Evolutionary conservation across 179 eudicot species (phyloP).

Genomic region (Vitellaria paradoxa): DNA sequence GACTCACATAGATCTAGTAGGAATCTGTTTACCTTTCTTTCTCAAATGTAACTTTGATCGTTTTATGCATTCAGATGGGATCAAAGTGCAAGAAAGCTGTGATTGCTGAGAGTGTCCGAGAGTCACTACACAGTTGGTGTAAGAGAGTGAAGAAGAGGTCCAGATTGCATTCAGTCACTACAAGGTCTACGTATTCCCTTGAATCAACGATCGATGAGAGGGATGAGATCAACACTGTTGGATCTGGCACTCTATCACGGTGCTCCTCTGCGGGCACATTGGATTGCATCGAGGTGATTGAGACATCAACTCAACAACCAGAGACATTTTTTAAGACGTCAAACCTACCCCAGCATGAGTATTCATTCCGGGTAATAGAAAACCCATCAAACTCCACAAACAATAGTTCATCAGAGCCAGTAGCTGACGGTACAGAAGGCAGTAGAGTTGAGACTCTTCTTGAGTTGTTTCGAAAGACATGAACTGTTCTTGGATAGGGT

Average conservation of each 20-base stretch:
- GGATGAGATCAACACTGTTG: conserved; percentile 46
- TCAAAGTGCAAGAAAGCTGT: conserved; percentile 60
- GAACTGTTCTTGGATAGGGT: not conserved
- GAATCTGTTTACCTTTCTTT: too few species aligned
- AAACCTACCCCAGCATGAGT: conserved; percentile 20
- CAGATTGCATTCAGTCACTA: conserved; percentile 38
- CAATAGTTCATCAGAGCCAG: conserved; percentile 12
- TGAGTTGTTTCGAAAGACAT: conserved; percentile 34
- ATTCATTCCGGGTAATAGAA: conserved; percentile 25
- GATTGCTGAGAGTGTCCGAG: conserved; percentile 64
- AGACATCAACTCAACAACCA: conserved; percentile 11
- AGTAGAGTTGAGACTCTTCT: conserved; percentile 24
- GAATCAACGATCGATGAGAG: conserved; percentile 40
- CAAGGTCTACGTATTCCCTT: conserved; percentile 46
- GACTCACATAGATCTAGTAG: too few species aligned
- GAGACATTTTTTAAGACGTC: conserved; percentile 18
- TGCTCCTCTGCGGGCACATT: conserved; percentile 39
- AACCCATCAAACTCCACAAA: conserved; percentile 17
- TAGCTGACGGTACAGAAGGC: conserved; percentile 18
- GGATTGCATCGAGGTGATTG: conserved; percentile 23
- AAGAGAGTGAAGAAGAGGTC: conserved; percentile 61
- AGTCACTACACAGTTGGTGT: conserved; percentile 72
- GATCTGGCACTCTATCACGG: conserved; percentile 41
- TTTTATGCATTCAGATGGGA: conserved; percentile 57
- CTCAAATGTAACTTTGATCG: too few species aligned